phyloP scores from a whole-genome alignment of 371 early-diverging fungal genomes.

The Smittium culicis region DNA sequence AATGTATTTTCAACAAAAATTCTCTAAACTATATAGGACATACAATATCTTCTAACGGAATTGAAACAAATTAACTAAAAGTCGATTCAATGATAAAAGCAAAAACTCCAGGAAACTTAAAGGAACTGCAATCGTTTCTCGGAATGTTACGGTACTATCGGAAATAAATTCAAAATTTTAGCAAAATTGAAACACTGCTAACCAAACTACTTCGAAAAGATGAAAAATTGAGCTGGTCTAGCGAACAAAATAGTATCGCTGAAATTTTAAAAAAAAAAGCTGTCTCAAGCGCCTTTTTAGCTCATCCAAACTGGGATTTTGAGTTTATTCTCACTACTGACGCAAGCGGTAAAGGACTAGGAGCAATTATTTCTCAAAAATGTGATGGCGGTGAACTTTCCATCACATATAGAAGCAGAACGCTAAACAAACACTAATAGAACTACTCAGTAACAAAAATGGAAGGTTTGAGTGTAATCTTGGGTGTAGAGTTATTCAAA shows the following conservation, averaged over 20 bases:
- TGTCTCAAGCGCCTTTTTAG: too few relatives aligned
- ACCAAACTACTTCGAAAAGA: background rate
- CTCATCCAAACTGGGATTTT: too few relatives aligned
- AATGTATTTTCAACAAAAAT: conserved; percentile 12
- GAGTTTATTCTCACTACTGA: too few relatives aligned
- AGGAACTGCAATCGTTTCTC: conserved; percentile 4
- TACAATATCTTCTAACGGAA: conserved; percentile 9
- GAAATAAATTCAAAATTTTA: background rate
- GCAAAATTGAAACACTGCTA: background rate
- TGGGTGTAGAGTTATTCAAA: too few relatives aligned
- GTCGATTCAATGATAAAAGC: conserved; percentile 11
- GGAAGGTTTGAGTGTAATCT: too few relatives aligned
- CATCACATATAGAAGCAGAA: too few relatives aligned
- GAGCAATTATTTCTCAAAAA: too few relatives aligned
- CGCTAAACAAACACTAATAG: too few relatives aligned
- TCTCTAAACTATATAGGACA: conserved; percentile 11
- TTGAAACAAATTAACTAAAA: conserved; percentile 9
- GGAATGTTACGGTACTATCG: background rate
- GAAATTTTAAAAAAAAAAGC: background rate
- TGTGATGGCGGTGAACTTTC: too few relatives aligned
- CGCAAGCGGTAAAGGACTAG: too few relatives aligned
- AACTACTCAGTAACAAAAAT: too few relatives aligned
- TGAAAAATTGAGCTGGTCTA: background rate
- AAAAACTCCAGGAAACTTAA: conserved; percentile 9
- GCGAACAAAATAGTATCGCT: background rate